phyloP scores from a whole-genome alignment of 2,329 filamentous ascomycete genomes.

The Fusarium verrucosum region DNA sequence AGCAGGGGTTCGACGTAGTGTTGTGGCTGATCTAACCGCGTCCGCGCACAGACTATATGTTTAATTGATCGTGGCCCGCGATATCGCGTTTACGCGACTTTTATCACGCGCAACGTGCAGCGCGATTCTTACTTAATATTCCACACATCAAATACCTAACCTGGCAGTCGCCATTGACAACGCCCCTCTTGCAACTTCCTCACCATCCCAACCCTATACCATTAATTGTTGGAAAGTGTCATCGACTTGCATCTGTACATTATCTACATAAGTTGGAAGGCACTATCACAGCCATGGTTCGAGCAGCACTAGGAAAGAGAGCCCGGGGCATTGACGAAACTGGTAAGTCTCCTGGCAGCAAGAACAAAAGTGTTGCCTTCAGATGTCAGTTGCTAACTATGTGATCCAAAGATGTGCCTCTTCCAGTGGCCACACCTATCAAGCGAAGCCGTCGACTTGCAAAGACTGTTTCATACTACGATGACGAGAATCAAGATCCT shows the following conservation, averaged over 20 bases:
- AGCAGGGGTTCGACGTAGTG: background rate
- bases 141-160: slow-evolving; percentile 34
- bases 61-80: slow-evolving; percentile 46
- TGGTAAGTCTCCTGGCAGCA: slow-evolving; percentile 42
- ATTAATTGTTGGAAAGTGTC: slow-evolving; percentile 35
- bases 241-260: slow-evolving; percentile 24
- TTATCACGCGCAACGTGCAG: slow-evolving; percentile 35
- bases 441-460: slow-evolving; percentile 59
- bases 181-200: slow-evolving; percentile 32
- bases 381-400: slow-evolving; percentile 28
- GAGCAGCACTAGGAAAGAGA: slow-evolving; percentile 50
- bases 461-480: slow-evolving; percentile 61
- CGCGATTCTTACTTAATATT: slow-evolving; percentile 30
- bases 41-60: slow-evolving; percentile 38
- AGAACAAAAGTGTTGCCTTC: background rate
- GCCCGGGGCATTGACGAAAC: slow-evolving; percentile 43
- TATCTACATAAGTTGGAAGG: slow-evolving; percentile 26
- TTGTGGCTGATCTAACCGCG: slow-evolving; percentile 24
- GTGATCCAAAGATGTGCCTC: slow-evolving; percentile 35
- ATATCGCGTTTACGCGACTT: slow-evolving; percentile 48
- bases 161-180: slow-evolving; percentile 25
- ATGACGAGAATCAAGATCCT: slow-evolving; percentile 74
- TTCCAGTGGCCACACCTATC: slow-evolving; percentile 47
- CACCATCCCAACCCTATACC: slow-evolving; percentile 24
- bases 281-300: slow-evolving; percentile 42